Evolutionary conservation across 1,139 yeast species (phyloP), one percentile per base, ranked within the genome.

Genomic region (Hyphopichia burtonii): DNA sequence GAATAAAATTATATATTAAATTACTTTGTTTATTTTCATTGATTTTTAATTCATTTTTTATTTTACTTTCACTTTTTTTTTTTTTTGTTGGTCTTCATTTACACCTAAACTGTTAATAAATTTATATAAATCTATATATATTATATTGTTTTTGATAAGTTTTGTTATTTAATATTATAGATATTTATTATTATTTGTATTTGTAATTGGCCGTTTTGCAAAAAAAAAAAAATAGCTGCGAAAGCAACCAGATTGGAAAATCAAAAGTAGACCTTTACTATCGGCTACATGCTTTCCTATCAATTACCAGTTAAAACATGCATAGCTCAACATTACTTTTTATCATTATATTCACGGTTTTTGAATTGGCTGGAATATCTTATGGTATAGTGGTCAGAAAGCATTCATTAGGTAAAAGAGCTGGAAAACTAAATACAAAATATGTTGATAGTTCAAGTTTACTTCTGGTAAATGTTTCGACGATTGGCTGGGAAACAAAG

Each of bases 101-200:
- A 27, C 31, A 6, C 15, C n/a, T 27, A 7, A 11, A 27, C n/a
- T 36, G 23, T 20, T 20, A 20, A 20, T 27, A 23, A 8, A 18
- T 19, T 19, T 33, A 18, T 15, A 33, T 19, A 31, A 30, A 39
- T 30, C 38, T 42, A 41, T 40, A 42, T 36, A 41, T 42, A 36
- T 22, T 39, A 33, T 20, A 20, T 20, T 20, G 23, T 20, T 20
- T 40, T 37, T 41, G 20, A 38, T 34, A 36, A 34, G 41, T 38
- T 38, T 42, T 38, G 37, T 38, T 40, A 39, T 42, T 44, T 44
- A 44, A 42, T 43, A 43, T 46, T 38, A 45, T 20, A 20, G 23
- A 20, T 20, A 20, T 20, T 20, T 20, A 20, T 20, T 20, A 20
- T n/a, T 20, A 20, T 20, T 20, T 20, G 8, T 20, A 20, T 20